A percentile compares a stretch with the other conserved stretches of the same genome.
Conservation (phyloP, 1,139 yeast genomes). For the Suhomyces maxii region DNA sequence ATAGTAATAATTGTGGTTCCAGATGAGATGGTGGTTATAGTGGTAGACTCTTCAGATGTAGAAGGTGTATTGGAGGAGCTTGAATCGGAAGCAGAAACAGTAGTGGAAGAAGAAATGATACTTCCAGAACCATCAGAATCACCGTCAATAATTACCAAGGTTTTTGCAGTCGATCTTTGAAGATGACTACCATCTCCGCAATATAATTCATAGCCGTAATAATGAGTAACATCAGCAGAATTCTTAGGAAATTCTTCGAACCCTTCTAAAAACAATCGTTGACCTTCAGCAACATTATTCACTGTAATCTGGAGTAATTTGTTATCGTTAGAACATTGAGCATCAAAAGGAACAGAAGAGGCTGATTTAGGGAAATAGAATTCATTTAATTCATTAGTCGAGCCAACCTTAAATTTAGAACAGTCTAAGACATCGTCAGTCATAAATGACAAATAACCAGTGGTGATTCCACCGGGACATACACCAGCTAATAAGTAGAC, state of each 20-base stretch:
- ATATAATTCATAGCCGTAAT: conserved; percentile 13
- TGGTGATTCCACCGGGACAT: conserved; percentile 17
- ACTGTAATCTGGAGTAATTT: conserved; percentile 11
- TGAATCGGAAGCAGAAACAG: not conserved
- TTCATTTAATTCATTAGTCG: conserved; percentile 17
- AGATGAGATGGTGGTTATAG: not conserved
- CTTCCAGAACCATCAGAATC: conserved; percentile 2
- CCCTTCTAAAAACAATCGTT: conserved; percentile 19
- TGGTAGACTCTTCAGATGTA: not conserved
- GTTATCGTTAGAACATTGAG: conserved; percentile 11
- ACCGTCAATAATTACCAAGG: conserved; percentile 15
- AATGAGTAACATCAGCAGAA: conserved; percentile 11
- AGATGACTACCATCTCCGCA: conserved; percentile 17
- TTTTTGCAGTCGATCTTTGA: conserved; percentile 9
- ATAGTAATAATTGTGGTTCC: not conserved
- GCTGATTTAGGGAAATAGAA: conserved; percentile 18
- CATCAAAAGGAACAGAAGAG: conserved; percentile 2
- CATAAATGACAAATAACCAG: conserved; percentile 15
- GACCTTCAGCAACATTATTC: conserved; percentile 10
- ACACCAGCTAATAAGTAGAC: conserved; percentile 16
- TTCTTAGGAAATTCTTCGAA: conserved; percentile 13
- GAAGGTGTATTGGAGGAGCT: too few species aligned
- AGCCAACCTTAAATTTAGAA: conserved; percentile 12
- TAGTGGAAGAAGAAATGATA: not conserved
- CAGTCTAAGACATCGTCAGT: conserved; percentile 18